Evolutionary conservation across 768 basidiomycete genomes (phyloP).

Genomic region (Kwoniella newhampshirensis): DNA sequence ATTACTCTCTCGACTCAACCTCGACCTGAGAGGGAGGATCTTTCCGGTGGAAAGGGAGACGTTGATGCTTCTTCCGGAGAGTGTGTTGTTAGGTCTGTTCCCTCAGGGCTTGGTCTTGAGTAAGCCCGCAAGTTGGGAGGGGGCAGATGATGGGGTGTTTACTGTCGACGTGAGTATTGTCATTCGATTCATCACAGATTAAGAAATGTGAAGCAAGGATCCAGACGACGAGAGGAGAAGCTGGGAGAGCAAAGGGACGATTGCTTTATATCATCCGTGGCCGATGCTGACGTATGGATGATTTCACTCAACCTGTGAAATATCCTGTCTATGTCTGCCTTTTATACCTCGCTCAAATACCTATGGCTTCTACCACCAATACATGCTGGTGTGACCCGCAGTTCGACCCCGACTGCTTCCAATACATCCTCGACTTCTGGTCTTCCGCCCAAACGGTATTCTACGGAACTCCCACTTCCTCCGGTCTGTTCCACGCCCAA

Average conservation of each 20-base stretch:
- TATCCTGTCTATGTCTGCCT: too few species aligned
- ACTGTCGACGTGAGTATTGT: constrained; percentile 83
- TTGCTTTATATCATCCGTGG: too few species aligned
- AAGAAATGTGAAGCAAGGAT: too few species aligned
- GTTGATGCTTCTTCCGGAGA: constrained; percentile 97
- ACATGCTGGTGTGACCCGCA: constrained; percentile 49
- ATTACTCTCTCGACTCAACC: constrained; percentile 78
- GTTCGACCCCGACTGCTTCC: constrained; percentile 98
- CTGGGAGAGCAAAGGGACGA: too few species aligned
- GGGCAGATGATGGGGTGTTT: constrained; percentile 88
- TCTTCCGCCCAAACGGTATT: constrained; percentile 80
- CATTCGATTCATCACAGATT: neutral
- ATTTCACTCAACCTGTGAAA: too few species aligned
- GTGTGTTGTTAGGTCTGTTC: constrained; percentile 90
- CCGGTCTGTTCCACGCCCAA: constrained; percentile 64
- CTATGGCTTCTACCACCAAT: neutral
- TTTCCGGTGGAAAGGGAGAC: constrained; percentile 96
- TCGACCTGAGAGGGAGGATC: constrained; percentile 86
- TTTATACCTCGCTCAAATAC: too few species aligned
- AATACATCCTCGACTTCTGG: constrained; percentile 91
- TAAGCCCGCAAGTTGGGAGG: constrained; percentile 64
- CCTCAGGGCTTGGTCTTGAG: constrained; percentile 94
- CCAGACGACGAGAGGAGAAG: too few species aligned
- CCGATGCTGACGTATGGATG: constrained; percentile 3
- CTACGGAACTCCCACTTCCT: constrained; percentile 73